These are phyloP conservation scores for Lepiota brunneoincarnata DNA, from an alignment of 768 basidiomycete species.

Conservation along the genomic window DNA sequence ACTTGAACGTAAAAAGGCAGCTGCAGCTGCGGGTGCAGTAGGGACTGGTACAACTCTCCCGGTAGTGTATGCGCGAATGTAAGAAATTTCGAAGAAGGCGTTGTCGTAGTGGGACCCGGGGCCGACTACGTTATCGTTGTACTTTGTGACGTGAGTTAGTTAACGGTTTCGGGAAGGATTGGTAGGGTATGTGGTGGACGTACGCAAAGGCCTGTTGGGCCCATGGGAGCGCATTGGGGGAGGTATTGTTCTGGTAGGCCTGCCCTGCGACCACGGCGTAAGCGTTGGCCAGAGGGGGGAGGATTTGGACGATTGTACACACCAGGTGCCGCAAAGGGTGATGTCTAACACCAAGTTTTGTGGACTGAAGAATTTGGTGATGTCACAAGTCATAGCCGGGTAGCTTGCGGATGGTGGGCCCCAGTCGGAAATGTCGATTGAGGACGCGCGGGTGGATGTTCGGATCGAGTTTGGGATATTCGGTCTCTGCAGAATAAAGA, in stretches of 20 bases:
- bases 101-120: slow-evolving; percentile 40
- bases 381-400: slow-evolving; percentile 37
- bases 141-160: slow-evolving; percentile 22
- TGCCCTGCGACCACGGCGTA: not conserved
- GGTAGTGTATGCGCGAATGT: slow-evolving; percentile 41
- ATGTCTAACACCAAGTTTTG: slow-evolving; percentile 53
- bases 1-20: no score
- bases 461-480: slow-evolving; percentile 19
- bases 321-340: slow-evolving; percentile 51
- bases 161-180: no score
- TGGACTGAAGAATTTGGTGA: slow-evolving; percentile 37
- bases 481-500: slow-evolving; percentile 22
- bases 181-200: not conserved
- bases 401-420: slow-evolving; percentile 40
- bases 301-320: slow-evolving; percentile 6
- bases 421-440: slow-evolving; percentile 36
- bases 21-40: no score
- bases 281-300: not conserved
- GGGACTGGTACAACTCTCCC: not conserved
- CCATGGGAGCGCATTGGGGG: slow-evolving; percentile 1
- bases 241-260: not conserved
- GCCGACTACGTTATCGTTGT: slow-evolving; percentile 50
- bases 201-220: slow-evolving; percentile 6
- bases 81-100: slow-evolving; percentile 66
- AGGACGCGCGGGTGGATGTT: not conserved